phyloP scores from a whole-genome alignment of 257 asterid species.

The Oldenlandia corymbosa region DNA sequence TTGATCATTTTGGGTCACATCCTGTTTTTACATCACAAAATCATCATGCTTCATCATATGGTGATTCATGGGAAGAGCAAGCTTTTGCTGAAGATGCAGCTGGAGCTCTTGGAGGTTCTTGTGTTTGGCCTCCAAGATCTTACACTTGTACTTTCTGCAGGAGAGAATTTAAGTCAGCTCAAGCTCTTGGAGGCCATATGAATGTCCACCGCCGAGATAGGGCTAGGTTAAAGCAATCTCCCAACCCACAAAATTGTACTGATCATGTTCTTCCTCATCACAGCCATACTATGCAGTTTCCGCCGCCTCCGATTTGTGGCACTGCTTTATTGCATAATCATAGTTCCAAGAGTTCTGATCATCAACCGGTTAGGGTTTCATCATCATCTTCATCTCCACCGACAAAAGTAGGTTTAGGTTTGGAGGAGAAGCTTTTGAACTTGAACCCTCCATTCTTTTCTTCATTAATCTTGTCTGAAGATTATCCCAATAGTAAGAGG shows the following conservation, averaged over 20 bases:
- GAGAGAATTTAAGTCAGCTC: conserved; percentile 91
- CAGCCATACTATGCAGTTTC: conserved; percentile 18
- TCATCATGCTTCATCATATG: conserved; percentile 24
- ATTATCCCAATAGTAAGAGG: conserved; percentile 3
- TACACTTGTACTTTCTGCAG: conserved; percentile 83
- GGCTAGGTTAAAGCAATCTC: conserved; percentile 73
- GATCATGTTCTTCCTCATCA: conserved; percentile 28
- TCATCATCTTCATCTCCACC: conserved; percentile 42
- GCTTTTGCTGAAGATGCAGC: conserved; percentile 95
- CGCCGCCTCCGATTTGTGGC: conserved; percentile 24
- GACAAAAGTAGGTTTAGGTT: neutral
- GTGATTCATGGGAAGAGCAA: conserved; percentile 91
- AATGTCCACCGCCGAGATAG: conserved; percentile 90
- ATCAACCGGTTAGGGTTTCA: conserved; percentile 49
- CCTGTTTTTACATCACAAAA: conserved; percentile 15
- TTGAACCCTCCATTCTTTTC: conserved; percentile 30
- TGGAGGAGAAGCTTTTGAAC: conserved; percentile 11
- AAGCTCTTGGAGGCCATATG: conserved; percentile 96
- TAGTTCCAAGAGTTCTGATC: conserved; percentile 24
- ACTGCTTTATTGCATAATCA: conserved; percentile 44
- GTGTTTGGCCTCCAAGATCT: conserved; percentile 95
- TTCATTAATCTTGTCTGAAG: conserved; percentile 27
- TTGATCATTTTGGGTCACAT: conserved; percentile 22
- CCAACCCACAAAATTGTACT: conserved; percentile 25
- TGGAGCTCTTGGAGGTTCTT: conserved; percentile 66